Base-by-base conservation (phyloP, 768 basidiomycete species). In the Psilocybe tampanensis region DNA sequence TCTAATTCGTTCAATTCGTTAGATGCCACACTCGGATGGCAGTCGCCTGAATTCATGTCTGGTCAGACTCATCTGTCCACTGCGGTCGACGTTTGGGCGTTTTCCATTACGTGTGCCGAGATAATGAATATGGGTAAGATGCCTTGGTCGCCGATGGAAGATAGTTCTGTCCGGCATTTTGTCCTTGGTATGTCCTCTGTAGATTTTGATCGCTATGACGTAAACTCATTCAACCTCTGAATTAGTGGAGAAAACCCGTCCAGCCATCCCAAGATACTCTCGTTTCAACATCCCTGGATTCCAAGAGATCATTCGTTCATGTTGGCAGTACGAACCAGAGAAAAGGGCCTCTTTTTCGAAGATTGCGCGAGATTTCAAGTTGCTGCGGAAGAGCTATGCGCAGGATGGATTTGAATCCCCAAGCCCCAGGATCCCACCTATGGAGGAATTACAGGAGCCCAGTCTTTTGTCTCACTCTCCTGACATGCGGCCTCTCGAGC, bases 21-120 rank as follows among this genome's bases (percentile, higher is more conserved):
- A 87, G 84, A 79, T 64, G 92, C 86, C 1, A 87, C 86, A 0
- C 69, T 88, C 34, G 76, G 87, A 21, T 92, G 90, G 89, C 83
- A 82, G 63, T 83, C 86, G 17, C 90, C 90, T 1, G 88, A 91
- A 66, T 70, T 89, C 33, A 78, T 90, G 74, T 65, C 66, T 26
- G 86, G 84, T 1, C 62, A 69, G 15, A 74, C 70, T 17, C 67
- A 70, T 17, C 66, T 85, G 47, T 89, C 86, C 0, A 68, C 74
- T 1, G 78, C 81, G 32, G 80, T 80, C 56, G 90, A 92, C 63
- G 83, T 91, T 0, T 92, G 89, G 61, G 80, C 88, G 1, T 92
- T 82, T 64, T 82, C 85, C 0, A 86, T 91, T 48, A 79, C 77
- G 54, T 89, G 88, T 52, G 73, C 84, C n/a, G 88, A 89, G 67